Percentiles rank a stretch among this genome's conserved stretches.
Evolutionary conservation across 2,329 filamentous ascomycete species (phyloP).

Genomic region (Alternaria brassicicola): DNA sequence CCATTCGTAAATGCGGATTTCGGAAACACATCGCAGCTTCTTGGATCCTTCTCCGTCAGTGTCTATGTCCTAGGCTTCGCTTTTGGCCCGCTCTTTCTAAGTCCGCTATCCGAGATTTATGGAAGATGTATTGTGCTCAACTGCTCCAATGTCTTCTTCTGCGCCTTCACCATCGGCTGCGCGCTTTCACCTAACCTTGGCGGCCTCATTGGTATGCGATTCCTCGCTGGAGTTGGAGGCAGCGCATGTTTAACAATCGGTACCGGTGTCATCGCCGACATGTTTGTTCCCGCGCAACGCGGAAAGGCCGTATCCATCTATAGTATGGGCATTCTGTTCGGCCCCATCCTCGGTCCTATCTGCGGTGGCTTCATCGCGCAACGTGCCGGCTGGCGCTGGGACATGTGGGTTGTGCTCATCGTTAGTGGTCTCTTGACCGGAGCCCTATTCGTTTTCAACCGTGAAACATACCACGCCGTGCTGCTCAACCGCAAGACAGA

Average conservation of each 20-base stretch:
- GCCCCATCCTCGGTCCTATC: slow-evolving; percentile 43
- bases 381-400: slow-evolving; percentile 41
- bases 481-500: slow-evolving; percentile 65
- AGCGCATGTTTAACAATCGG: slow-evolving; percentile 46
- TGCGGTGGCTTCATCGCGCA: slow-evolving; percentile 41
- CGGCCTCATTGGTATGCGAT: slow-evolving; percentile 40
- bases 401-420: slow-evolving; percentile 46
- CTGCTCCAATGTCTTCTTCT: slow-evolving; percentile 56
- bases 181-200: slow-evolving; percentile 44
- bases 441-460: slow-evolving; percentile 48
- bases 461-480: slow-evolving; percentile 57
- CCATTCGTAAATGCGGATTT: slow-evolving; percentile 41
- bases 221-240: slow-evolving; percentile 30
- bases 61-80: slow-evolving; percentile 47
- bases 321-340: slow-evolving; percentile 40
- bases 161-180: slow-evolving; percentile 57
- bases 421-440: slow-evolving; percentile 28
- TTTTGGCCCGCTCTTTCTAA: slow-evolving; percentile 41
- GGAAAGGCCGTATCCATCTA: slow-evolving; percentile 43
- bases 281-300: slow-evolving; percentile 42
- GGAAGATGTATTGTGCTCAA: slow-evolving; percentile 43
- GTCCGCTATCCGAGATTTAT: slow-evolving; percentile 46
- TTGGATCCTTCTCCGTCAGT: slow-evolving; percentile 42
- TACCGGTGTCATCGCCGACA: slow-evolving; percentile 43
- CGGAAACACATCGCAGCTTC: slow-evolving; percentile 38